Evolutionary conservation across 371 early-diverging fungal species (phyloP), one percentile per base, ranked within the genome.

Genomic region (Coemansia sp.): DNA sequence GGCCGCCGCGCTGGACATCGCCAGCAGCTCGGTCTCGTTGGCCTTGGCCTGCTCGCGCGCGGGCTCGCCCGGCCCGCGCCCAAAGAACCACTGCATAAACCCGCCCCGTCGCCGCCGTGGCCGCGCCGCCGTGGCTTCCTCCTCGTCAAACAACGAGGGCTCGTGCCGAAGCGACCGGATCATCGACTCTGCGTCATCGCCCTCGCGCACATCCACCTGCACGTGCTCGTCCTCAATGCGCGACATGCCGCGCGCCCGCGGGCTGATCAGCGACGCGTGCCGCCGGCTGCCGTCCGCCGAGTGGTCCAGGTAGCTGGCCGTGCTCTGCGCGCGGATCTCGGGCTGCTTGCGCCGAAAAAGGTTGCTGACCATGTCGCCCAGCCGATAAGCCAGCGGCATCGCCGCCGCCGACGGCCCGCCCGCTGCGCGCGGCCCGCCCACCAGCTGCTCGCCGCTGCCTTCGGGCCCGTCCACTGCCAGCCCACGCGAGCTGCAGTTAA

Each of bases 371-470:
- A 55, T 65, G 8, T 50, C 69, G 36, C 65, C 69, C 16, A 69
- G 39, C 2, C 66, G 56, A 38, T 69, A 55, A 1, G 69, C 69
- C 32, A 64, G 57, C 58, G 60, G 59, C 32, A 64, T 46, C 50
- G 58, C 48, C 8, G 14, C 34, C 11, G 33, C 12, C 2, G 36
- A 11, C 18, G 36, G 58, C 5, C 12, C 34, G 50, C 34, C 43
- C 40, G 5, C 18, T 5, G 31, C 58, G 7, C 9, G 18, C 10
- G 47, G 24, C 31, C 10, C 47, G 3, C 18, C 24, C 29, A 70
- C 39, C 2, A 47, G 58, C 11, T 32, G 68, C 51, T 62, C 69
- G 49, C 71, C 71, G 59, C 71, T 71, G 14, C 71, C 71, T 32
- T 39, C 56, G 33, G 67, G 63, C 3, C 69, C 71, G 7, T 64